phyloP scores from a whole-genome alignment of 345 rosid species.

The Eucalyptus lansdowneana region DNA sequence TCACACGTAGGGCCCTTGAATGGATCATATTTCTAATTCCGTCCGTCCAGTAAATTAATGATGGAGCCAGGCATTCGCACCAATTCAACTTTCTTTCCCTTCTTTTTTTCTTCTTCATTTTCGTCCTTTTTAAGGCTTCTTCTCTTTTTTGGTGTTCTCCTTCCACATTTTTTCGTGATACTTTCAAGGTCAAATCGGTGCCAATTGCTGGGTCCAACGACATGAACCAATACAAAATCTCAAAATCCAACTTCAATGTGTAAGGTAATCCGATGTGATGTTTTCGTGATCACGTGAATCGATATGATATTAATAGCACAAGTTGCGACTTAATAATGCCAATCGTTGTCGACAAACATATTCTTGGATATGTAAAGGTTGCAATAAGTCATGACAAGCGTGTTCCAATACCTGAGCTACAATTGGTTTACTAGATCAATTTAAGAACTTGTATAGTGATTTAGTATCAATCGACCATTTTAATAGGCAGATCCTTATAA shows the following conservation, averaged over 20 bases:
- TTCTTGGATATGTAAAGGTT: fast-evolving
- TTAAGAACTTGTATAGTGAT: not conserved
- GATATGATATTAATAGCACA: not conserved
- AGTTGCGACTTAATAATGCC: not conserved
- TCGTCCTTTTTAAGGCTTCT: not conserved
- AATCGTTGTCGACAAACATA: not conserved
- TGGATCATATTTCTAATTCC: not conserved
- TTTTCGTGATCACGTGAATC: not conserved
- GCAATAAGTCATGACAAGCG: not conserved
- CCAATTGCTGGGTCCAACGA: not conserved
- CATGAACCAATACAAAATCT: not conserved
- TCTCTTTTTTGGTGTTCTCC: not conserved
- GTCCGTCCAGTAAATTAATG: not conserved
- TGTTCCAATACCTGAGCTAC: fast-evolving
- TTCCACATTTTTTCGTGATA: not conserved
- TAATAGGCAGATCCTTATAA: fast-evolving
- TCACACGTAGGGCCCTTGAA: not conserved
- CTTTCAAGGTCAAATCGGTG: not conserved
- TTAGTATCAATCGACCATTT: not conserved
- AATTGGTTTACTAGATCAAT: not conserved
- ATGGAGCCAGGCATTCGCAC: not conserved
- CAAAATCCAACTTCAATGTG: not conserved
- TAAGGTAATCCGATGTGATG: not conserved
- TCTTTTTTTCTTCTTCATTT: not conserved
- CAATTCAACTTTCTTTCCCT: not conserved